phyloP scores from a whole-genome alignment of 768 basidiomycete species.

The Lyophyllum shimeji region DNA sequence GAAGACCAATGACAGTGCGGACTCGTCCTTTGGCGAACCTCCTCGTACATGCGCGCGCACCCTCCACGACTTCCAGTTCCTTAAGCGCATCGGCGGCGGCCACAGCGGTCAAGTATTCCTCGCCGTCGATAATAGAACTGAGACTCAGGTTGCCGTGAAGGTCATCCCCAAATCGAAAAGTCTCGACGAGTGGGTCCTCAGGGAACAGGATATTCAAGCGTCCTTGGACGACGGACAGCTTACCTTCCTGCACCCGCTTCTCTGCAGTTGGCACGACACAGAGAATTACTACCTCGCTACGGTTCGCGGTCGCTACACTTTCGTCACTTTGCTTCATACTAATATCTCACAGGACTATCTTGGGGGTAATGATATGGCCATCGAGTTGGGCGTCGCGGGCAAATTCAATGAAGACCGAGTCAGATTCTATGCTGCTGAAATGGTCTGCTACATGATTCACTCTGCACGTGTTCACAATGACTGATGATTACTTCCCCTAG shows the following conservation, averaged over 20 bases:
- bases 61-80: slow-evolving; percentile 1
- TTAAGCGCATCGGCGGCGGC: slow-evolving; percentile 4
- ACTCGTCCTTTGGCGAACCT: not conserved
- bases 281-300: slow-evolving; percentile 11
- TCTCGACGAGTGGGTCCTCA: not conserved
- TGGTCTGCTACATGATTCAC: slow-evolving; percentile 2
- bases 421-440: slow-evolving; percentile 3
- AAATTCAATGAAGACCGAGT: not conserved
- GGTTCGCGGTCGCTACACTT: not conserved
- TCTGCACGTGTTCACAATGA: not conserved
- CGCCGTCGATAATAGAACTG: not conserved
- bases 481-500: slow-evolving; percentile 27
- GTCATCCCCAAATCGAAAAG: not conserved
- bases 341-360: slow-evolving; percentile 2
- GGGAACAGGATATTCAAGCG: slow-evolving; percentile 1
- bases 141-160: slow-evolving; percentile 4
- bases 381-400: not conserved
- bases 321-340: not conserved
- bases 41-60: not conserved
- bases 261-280: slow-evolving; percentile 10
- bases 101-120: slow-evolving; percentile 4
- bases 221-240: not conserved
- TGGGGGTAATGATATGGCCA: slow-evolving; percentile 3
- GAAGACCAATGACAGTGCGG: not conserved
- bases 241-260: not conserved